Evolutionary conservation across 495 filamentous ascomycete genomes (phyloP).

Genomic region (Pseudotulostoma volvatum): DNA sequence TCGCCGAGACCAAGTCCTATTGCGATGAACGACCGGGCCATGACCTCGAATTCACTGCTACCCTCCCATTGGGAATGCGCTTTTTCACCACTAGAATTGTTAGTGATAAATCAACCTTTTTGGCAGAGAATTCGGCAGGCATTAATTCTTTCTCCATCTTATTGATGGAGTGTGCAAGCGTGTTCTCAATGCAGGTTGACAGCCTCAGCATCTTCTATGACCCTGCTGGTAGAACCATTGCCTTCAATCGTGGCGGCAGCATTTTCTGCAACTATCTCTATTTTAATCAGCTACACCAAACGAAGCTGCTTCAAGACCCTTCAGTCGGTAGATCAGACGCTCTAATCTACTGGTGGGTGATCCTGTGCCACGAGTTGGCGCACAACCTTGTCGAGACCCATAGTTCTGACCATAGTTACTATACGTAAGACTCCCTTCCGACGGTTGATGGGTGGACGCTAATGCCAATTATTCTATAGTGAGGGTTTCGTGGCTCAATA

Average conservation of each 20-base stretch:
- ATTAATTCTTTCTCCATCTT: slow-evolving; percentile 58
- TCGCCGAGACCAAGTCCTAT: slow-evolving; percentile 77
- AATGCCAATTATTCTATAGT: slow-evolving; percentile 10
- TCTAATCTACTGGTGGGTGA: slow-evolving; percentile 79
- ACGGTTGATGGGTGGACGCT: background rate
- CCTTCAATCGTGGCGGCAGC: slow-evolving; percentile 74
- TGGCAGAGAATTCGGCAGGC: slow-evolving; percentile 39
- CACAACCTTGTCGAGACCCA: slow-evolving; percentile 78
- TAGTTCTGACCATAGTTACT: slow-evolving; percentile 70
- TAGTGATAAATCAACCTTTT: slow-evolving; percentile 36
- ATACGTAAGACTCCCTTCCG: slow-evolving; percentile 26
- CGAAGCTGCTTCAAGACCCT: slow-evolving; percentile 22
- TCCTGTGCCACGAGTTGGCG: slow-evolving; percentile 80
- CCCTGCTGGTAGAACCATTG: slow-evolving; percentile 60
- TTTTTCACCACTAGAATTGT: slow-evolving; percentile 50
- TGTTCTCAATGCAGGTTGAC: slow-evolving; percentile 48
- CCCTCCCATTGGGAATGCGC: slow-evolving; percentile 51
- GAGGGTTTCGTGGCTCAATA: slow-evolving; percentile 37
- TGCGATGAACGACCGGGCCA: slow-evolving; percentile 72
- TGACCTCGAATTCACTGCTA: slow-evolving; percentile 59
- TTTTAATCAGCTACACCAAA: slow-evolving; percentile 61
- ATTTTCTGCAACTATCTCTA: slow-evolving; percentile 90
- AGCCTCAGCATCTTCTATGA: slow-evolving; percentile 80
- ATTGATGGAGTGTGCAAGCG: slow-evolving; percentile 47
- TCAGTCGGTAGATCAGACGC: slow-evolving; percentile 42